Evolutionary conservation across 139 green algal species (phyloP).

Genomic region (Raphidocelis subcapitata): DNA sequence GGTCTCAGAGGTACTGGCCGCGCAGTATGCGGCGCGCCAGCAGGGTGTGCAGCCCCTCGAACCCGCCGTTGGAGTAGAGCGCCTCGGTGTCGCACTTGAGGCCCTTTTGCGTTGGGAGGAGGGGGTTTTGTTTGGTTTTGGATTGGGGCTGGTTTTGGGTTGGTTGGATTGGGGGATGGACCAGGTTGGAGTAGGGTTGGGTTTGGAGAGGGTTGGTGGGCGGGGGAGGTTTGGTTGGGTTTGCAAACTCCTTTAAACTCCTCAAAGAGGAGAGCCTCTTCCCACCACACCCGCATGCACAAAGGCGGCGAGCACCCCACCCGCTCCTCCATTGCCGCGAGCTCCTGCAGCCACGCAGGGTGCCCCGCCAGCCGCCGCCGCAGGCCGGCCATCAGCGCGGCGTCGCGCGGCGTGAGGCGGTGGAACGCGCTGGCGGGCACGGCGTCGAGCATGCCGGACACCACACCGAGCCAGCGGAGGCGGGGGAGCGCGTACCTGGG

Average conservation of each 20-base stretch:
- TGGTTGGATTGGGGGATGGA: no score
- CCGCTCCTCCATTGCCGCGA: slow-evolving; percentile 44
- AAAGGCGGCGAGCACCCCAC: no score
- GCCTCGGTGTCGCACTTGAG: slow-evolving; percentile 67
- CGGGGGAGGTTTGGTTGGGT: no score
- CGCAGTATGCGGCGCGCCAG: slow-evolving; percentile 2
- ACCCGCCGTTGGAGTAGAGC: slow-evolving; percentile 37
- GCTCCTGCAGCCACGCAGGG: slow-evolving; percentile 33
- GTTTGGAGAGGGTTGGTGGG: no score
- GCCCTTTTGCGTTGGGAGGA: not conserved
- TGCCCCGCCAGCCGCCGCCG: slow-evolving; percentile 3
- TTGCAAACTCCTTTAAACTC: no score
- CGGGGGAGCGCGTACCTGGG: slow-evolving; percentile 53
- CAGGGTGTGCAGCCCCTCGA: not conserved
- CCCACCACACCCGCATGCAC: no score
- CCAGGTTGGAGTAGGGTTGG: no score
- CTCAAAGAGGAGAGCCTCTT: no score
- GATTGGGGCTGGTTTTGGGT: no score
- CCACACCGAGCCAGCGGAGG: slow-evolving; percentile 78
- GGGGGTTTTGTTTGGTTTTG: no score
- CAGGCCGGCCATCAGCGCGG: slow-evolving; percentile 34
- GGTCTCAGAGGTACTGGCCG: slow-evolving; percentile 17
- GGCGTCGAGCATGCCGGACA: slow-evolving; percentile 48
- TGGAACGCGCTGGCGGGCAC: slow-evolving; percentile 20
- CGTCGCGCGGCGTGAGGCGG: slow-evolving; percentile 42